These are phyloP conservation scores for Rhizophora mangle DNA, from an alignment of 345 rosid genomes.

Conservation along the genomic window DNA sequence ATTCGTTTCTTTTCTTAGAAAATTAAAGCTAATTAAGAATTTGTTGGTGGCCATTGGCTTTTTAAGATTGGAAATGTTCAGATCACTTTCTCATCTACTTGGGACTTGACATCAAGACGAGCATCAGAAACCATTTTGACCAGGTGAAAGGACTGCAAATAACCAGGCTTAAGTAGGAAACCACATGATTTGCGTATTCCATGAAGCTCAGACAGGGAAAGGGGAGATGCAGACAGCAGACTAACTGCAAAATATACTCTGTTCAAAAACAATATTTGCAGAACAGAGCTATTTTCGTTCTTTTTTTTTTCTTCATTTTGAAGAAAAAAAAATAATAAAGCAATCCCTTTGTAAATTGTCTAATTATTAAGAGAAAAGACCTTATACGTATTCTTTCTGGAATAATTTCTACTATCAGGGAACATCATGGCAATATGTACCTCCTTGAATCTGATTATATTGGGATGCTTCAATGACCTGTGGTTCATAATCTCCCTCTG, in stretches of 20 bases:
- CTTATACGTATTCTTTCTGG: no score
- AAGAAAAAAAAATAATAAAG: no score
- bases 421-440: neutral
- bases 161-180: no score
- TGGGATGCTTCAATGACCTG: slow-evolving; percentile 26
- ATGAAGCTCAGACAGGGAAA: neutral
- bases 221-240: neutral
- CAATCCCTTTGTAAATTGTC: no score
- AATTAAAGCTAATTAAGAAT: neutral
- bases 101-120: no score
- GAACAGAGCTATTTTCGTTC: neutral
- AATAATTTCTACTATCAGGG: neutral
- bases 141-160: no score
- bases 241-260: neutral
- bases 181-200: neutral
- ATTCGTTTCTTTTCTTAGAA: neutral
- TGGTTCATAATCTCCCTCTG: slow-evolving; percentile 31
- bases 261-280: neutral
- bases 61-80: neutral
- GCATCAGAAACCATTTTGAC: no score
- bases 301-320: no score
- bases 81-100: no score
- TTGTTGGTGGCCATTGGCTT: neutral
- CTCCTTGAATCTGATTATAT: slow-evolving; percentile 29
- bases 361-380: no score